These are phyloP conservation scores for Termitomyces bulborhizus DNA, from an alignment of 768 basidiomycete genomes.

Conservation along the genomic window DNA sequence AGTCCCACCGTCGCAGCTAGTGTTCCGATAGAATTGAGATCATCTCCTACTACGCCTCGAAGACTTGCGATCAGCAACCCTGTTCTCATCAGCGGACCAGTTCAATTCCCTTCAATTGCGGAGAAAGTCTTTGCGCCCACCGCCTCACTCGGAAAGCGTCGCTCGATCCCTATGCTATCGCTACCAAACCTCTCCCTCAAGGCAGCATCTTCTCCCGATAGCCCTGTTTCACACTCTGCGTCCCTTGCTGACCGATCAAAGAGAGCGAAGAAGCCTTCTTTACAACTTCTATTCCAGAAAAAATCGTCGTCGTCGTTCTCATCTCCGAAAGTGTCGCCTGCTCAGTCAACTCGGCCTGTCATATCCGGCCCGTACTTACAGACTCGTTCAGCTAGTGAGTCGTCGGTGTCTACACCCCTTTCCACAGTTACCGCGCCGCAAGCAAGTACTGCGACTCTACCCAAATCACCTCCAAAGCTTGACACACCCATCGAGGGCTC, in stretches of 20 bases:
- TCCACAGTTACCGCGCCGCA: slow-evolving; percentile 59
- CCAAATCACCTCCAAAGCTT: slow-evolving; percentile 40
- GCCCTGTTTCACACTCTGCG: slow-evolving; percentile 20
- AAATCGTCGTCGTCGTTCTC: slow-evolving; percentile 45
- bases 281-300: slow-evolving; percentile 65
- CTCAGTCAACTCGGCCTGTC: slow-evolving; percentile 19
- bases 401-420: slow-evolving; percentile 42
- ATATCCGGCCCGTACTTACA: slow-evolving; percentile 26
- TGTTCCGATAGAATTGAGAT: slow-evolving; percentile 13
- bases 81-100: slow-evolving; percentile 22
- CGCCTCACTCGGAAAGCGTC: slow-evolving; percentile 24
- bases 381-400: slow-evolving; percentile 36
- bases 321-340: slow-evolving; percentile 16
- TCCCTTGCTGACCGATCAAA: slow-evolving; percentile 28
- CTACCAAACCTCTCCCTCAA: slow-evolving; percentile 26
- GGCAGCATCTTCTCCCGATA: slow-evolving; percentile 18
- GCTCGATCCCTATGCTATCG: slow-evolving; percentile 35
- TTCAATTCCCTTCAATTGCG: slow-evolving; percentile 41
- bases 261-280: slow-evolving; percentile 59
- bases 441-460: slow-evolving; percentile 35
- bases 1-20: slow-evolving; percentile 25
- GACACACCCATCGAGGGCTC: slow-evolving; percentile 59
- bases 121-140: slow-evolving; percentile 13
- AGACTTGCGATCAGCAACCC: slow-evolving; percentile 24
- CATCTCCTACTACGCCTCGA: slow-evolving; percentile 17